Evolutionary conservation across 2,329 filamentous ascomycete species (phyloP).

Genomic region (Penicillium sp.): DNA sequence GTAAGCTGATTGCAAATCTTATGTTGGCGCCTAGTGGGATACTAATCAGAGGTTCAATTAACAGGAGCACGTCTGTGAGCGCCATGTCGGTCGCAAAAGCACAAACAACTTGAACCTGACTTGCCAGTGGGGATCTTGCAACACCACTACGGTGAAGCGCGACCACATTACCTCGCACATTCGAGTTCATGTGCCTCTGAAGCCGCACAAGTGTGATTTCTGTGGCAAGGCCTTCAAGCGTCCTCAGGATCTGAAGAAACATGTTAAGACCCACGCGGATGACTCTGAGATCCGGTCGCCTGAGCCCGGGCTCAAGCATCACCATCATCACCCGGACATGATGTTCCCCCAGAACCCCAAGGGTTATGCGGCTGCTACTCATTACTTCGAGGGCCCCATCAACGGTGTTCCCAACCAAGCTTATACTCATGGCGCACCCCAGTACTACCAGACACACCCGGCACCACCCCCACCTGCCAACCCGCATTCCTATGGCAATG

Average conservation of each 20-base stretch:
- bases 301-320: conserved; percentile 53
- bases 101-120: conserved; percentile 98
- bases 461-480: conserved; percentile 52
- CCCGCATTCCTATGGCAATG: conserved; percentile 63
- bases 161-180: conserved; percentile 99
- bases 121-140: conserved; percentile 95
- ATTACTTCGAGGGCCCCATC: conserved; percentile 58
- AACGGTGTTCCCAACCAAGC: conserved; percentile 48
- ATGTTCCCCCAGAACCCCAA: conserved; percentile 42
- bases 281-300: conserved; percentile 77
- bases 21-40: neutral
- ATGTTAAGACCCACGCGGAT: conserved; percentile 98
- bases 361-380: conserved; percentile 42
- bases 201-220: conserved; percentile 98
- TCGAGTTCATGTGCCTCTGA: conserved; percentile 95
- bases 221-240: conserved; percentile 99
- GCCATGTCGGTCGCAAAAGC: conserved; percentile 97
- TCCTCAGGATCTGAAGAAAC: conserved; percentile 98
- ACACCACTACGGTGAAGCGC: conserved; percentile 95
- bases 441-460: conserved; percentile 57
- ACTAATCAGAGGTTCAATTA: neutral
- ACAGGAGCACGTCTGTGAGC: conserved; percentile 96
- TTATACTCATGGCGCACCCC: conserved; percentile 44
- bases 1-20: conserved; percentile 42
- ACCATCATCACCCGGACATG: conserved; percentile 36